phyloP scores from a whole-genome alignment of 352 stramenopile species.

The Globisporangium paroecandrum region DNA sequence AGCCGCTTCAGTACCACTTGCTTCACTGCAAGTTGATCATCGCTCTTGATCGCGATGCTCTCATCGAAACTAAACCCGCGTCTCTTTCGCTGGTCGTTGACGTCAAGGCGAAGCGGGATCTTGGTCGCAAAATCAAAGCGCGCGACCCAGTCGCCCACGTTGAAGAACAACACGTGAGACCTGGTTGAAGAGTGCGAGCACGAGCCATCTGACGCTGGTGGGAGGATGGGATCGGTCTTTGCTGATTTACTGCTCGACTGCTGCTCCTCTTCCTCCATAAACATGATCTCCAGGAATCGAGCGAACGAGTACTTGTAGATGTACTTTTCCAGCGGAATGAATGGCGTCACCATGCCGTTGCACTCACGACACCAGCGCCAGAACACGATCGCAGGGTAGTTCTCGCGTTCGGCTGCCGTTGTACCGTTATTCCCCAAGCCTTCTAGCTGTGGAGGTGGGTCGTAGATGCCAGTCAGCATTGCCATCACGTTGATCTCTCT shows the following conservation, averaged over 20 bases:
- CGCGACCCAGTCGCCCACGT: conserved; percentile 66
- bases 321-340: conserved; percentile 86
- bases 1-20: conserved; percentile 29
- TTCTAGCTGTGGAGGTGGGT: conserved; percentile 24
- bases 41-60: neutral
- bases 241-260: conserved; percentile 26
- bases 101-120: conserved; percentile 33
- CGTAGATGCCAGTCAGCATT: conserved; percentile 36
- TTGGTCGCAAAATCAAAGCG: conserved; percentile 59
- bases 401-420: conserved; percentile 27
- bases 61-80: conserved; percentile 1
- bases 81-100: conserved; percentile 16
- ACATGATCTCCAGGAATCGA: conserved; percentile 96
- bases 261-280: conserved; percentile 67
- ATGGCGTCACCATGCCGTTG: conserved; percentile 89
- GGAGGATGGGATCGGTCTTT: neutral
- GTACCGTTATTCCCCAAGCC: neutral
- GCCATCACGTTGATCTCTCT: conserved; percentile 44
- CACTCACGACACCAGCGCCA: conserved; percentile 98
- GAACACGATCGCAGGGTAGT: conserved; percentile 86
- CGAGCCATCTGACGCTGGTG: conserved; percentile 12
- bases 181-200: conserved; percentile 53
- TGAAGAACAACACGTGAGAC: conserved; percentile 81
- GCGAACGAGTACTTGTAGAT: conserved; percentile 98
- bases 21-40: conserved; percentile 27